Conservation (phyloP, 1,284 basidiomycete genomes). For the Hypsizygus ulmarius region DNA sequence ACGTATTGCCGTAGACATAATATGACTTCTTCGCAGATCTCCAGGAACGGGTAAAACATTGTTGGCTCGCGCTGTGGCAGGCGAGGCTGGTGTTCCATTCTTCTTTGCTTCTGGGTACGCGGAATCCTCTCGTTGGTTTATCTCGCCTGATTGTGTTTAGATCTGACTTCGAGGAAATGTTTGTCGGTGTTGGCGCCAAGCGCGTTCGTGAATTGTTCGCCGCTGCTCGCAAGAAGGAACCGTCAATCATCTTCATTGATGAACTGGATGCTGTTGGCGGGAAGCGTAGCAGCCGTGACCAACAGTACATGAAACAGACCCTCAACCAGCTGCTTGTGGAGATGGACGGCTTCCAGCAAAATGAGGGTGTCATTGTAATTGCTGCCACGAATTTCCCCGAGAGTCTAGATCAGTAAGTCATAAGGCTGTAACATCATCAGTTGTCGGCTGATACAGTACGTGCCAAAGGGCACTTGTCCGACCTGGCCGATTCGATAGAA, state of each 20-base stretch:
- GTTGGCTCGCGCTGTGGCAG: slow-evolving; percentile 93
- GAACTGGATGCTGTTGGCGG: slow-evolving; percentile 93
- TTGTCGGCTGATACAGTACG: neutral
- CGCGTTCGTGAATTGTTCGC: slow-evolving; percentile 95
- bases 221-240: slow-evolving; percentile 91
- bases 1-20: neutral
- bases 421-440: neutral
- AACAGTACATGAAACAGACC: slow-evolving; percentile 89
- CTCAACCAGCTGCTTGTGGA: slow-evolving; percentile 93
- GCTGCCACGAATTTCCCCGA: slow-evolving; percentile 96
- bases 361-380: slow-evolving; percentile 90
- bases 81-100: slow-evolving; percentile 95
- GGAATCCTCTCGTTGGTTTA: neutral
- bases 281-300: slow-evolving; percentile 86
- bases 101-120: slow-evolving; percentile 80
- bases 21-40: slow-evolving; percentile 36
- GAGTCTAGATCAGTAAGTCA: slow-evolving; percentile 75
- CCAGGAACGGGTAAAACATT: slow-evolving; percentile 97
- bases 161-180: slow-evolving; percentile 98
- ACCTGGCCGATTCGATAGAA: slow-evolving; percentile 91
- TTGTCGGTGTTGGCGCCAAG: slow-evolving; percentile 94
- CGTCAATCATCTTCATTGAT: slow-evolving; percentile 94
- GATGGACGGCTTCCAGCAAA: slow-evolving; percentile 91
- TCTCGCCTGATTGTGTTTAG: slow-evolving; percentile 39
- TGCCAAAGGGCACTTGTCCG: slow-evolving; percentile 77